phyloP scores from a whole-genome alignment of 2,329 filamentous ascomycete genomes.

The Cyphellophora europaea region DNA sequence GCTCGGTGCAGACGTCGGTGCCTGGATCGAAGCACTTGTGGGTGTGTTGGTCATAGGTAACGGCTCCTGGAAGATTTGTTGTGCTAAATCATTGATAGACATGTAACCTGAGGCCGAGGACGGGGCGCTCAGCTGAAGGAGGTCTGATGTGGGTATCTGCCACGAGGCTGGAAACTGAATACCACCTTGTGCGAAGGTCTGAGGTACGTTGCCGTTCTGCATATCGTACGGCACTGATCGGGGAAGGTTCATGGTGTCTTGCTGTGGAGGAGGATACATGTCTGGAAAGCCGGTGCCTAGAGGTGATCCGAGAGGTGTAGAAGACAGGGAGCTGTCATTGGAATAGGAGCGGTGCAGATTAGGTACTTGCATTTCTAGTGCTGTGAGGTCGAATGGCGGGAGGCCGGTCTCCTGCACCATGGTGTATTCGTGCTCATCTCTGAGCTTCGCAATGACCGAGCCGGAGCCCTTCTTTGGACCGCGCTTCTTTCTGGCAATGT shows the following conservation, averaged over 20 bases:
- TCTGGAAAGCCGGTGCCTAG: conserved; percentile 13
- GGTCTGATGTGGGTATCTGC: conserved; percentile 15
- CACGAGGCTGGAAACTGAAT: conserved; percentile 17
- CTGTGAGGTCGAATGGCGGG: conserved; percentile 16
- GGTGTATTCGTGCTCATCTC: conserved; percentile 14
- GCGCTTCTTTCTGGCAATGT: conserved; percentile 18
- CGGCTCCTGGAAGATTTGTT: conserved; percentile 17
- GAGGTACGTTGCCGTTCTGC: conserved; percentile 9
- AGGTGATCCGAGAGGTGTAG: conserved; percentile 13
- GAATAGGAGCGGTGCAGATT: conserved; percentile 10
- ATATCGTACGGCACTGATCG: conserved; percentile 15
- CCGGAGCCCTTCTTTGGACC: conserved; percentile 20
- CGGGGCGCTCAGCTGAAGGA: conserved; percentile 16
- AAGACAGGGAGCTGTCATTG: conserved; percentile 13
- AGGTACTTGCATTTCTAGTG: conserved; percentile 16
- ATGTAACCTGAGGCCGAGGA: conserved; percentile 16
- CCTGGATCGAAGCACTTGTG: neutral
- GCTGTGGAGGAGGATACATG: conserved; percentile 5
- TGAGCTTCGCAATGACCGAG: conserved; percentile 19
- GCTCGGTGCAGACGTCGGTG: conserved; percentile 4
- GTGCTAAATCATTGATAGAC: conserved; percentile 18
- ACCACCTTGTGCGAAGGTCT: conserved; percentile 16
- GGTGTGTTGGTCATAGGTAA: neutral
- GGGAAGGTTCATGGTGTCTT: conserved; percentile 11
- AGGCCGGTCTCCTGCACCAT: conserved; percentile 12